Percentiles rank a stretch among this genome's conserved stretches.
Conservation (phyloP, 164 flowering plant species). For the Vitis rotundifolia region DNA sequence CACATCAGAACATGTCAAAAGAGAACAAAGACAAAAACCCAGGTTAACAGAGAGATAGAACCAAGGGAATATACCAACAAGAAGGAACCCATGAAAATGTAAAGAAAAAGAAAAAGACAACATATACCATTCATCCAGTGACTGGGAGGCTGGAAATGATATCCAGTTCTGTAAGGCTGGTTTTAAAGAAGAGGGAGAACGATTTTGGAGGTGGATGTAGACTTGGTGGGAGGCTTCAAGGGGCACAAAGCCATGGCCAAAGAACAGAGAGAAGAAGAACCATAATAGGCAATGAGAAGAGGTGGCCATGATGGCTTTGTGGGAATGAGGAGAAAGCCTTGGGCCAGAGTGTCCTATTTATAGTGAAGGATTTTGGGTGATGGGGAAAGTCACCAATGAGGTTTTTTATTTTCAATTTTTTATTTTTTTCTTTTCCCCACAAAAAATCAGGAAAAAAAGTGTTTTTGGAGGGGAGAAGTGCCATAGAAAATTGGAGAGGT, state of each 20-base stretch:
- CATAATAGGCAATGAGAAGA: background rate
- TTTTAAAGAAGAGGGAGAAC: background rate
- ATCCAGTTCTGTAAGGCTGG: slow-evolving; percentile 48
- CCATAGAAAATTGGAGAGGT: too few relatives aligned
- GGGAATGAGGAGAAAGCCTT: background rate
- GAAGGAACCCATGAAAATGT: background rate
- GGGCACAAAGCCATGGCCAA: slow-evolving; percentile 14
- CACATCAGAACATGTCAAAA: background rate
- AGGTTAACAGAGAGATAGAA: background rate
- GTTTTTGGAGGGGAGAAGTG: too few relatives aligned
- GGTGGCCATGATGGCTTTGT: background rate
- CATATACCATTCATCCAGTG: slow-evolving; percentile 61
- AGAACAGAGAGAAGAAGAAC: slow-evolving; percentile 1
- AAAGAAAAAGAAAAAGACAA: background rate
- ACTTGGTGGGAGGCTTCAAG: slow-evolving; percentile 33
- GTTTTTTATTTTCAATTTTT: too few relatives aligned
- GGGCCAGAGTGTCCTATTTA: background rate
- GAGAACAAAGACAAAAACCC: slow-evolving; percentile 4
- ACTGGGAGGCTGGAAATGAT: slow-evolving; percentile 54
- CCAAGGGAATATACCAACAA: background rate
- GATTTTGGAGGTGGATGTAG: slow-evolving; percentile 10
- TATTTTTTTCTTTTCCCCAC: too few relatives aligned
- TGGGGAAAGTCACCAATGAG: too few relatives aligned
- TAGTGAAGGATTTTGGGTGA: background rate
- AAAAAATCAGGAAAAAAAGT: too few relatives aligned